These are phyloP conservation scores for Laetiporus sulphureus DNA, from an alignment of 1,284 basidiomycete species.

Conservation along the genomic window DNA sequence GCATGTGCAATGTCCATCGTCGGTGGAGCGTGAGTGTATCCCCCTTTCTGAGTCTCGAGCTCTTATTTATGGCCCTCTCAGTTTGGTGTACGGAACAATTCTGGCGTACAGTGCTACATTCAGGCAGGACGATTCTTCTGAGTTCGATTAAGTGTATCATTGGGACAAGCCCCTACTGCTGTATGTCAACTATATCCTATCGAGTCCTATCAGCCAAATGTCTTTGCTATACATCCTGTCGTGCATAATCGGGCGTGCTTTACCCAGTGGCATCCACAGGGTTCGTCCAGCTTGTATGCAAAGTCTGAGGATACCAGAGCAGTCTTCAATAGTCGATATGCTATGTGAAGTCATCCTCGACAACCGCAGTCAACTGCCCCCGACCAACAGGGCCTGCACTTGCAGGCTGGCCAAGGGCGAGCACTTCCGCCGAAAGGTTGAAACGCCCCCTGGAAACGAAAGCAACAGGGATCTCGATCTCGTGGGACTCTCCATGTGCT, in stretches of 20 bases:
- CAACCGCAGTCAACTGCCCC: slow-evolving; percentile 17
- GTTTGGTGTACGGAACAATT: slow-evolving; percentile 93
- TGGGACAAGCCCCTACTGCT: too few species aligned
- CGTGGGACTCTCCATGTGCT: slow-evolving; percentile 42
- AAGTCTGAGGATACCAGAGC: too few species aligned
- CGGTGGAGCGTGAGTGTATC: slow-evolving; percentile 71
- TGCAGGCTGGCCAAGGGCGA: slow-evolving; percentile 18
- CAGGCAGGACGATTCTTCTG: slow-evolving; percentile 59
- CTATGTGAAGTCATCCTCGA: slow-evolving; percentile 6
- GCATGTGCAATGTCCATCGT: slow-evolving; percentile 94
- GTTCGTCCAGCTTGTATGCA: too few species aligned
- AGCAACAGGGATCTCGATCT: slow-evolving; percentile 55
- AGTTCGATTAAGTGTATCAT: slow-evolving; percentile 68
- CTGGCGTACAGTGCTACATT: slow-evolving; percentile 83
- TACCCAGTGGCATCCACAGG: too few species aligned
- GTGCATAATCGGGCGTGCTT: too few species aligned
- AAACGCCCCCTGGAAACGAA: slow-evolving; percentile 75
- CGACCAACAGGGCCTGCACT: slow-evolving; percentile 13
- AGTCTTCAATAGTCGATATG: too few species aligned
- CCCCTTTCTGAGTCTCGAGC: neutral
- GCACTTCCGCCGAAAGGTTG: slow-evolving; percentile 56
- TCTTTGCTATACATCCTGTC: too few species aligned
- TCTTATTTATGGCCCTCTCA: slow-evolving; percentile 20
- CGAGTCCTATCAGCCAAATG: too few species aligned
- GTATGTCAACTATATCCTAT: slow-evolving; percentile 3